Conservation (phyloP, 306 rosid species). For the Mimosa bimucronata region DNA sequence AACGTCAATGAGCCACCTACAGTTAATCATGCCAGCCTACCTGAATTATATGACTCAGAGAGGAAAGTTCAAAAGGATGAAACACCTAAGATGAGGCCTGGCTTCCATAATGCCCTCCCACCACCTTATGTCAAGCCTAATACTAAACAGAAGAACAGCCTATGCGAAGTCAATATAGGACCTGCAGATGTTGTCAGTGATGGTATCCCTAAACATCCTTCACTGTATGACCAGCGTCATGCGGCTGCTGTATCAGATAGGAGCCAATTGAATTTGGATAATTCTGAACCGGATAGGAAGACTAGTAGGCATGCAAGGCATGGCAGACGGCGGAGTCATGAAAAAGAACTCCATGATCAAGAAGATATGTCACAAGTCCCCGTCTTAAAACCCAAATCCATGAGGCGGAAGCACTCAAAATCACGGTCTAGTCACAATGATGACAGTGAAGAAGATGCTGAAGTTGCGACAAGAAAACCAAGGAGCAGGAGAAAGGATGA, state of each 20-base stretch:
- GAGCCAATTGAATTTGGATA: conserved; percentile 49
- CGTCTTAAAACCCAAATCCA: conserved; percentile 65
- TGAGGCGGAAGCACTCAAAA: conserved; percentile 69
- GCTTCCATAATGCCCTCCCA: conserved; percentile 60
- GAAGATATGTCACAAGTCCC: conserved; percentile 47
- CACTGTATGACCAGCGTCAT: conserved; percentile 47
- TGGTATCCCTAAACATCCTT: conserved; percentile 45
- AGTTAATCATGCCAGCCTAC: conserved; percentile 42
- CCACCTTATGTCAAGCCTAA: conserved; percentile 85
- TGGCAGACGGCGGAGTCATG: conserved; percentile 48
- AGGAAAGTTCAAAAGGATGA: conserved; percentile 56
- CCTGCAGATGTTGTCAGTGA: conserved; percentile 38
- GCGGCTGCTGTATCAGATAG: conserved; percentile 44
- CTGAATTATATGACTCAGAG: conserved; percentile 38
- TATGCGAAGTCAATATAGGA: conserved; percentile 37
- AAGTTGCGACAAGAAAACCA: conserved; percentile 50
- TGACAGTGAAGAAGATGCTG: conserved; percentile 52
- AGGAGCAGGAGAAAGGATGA: conserved; percentile 76
- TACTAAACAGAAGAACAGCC: conserved; percentile 55
- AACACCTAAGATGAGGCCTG: conserved; percentile 56
- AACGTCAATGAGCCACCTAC: conserved; percentile 47
- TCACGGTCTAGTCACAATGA: conserved; percentile 54
- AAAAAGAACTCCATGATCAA: conserved; percentile 43
- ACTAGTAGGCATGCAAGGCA: conserved; percentile 44
- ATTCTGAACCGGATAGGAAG: conserved; percentile 56